Percentiles rank a stretch among this genome's conserved stretches.
Conservation (phyloP, 345 rosid species). For the Lenwebbia sp. region DNA sequence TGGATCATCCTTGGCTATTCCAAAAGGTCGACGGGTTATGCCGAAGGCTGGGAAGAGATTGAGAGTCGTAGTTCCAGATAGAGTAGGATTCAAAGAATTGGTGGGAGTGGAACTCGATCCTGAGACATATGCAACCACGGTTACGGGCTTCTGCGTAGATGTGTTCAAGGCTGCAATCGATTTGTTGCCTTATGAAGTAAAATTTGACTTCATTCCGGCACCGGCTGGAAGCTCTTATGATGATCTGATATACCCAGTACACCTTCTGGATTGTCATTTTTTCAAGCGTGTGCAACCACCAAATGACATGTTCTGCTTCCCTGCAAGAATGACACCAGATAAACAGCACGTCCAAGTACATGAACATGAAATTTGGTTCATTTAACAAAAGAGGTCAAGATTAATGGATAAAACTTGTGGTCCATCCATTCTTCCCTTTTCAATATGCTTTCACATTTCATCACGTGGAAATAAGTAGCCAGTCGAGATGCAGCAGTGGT, state of each 20-base stretch:
- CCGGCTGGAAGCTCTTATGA: background rate
- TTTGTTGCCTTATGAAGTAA: background rate
- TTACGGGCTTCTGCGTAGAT: background rate
- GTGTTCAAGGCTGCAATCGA: background rate
- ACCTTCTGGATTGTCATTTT: background rate
- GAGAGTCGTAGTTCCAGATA: background rate
- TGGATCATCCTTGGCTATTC: background rate
- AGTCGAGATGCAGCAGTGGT: background rate
- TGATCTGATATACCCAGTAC: background rate
- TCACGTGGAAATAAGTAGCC: background rate
- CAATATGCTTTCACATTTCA: background rate
- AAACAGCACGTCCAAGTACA: background rate
- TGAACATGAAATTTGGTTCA: background rate
- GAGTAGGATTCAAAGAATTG: background rate
- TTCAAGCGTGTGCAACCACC: background rate
- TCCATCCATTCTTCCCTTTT: background rate
- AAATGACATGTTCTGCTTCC: background rate
- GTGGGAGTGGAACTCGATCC: background rate
- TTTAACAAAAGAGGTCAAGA: background rate
- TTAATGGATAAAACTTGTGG: accelerated
- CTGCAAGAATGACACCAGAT: background rate
- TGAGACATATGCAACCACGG: background rate
- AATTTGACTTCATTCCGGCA: background rate
- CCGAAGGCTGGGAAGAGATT: background rate
- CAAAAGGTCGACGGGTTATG: background rate